Evolutionary conservation across 345 rosid genomes (phyloP).

Genomic region (Syzygium oleosum): DNA sequence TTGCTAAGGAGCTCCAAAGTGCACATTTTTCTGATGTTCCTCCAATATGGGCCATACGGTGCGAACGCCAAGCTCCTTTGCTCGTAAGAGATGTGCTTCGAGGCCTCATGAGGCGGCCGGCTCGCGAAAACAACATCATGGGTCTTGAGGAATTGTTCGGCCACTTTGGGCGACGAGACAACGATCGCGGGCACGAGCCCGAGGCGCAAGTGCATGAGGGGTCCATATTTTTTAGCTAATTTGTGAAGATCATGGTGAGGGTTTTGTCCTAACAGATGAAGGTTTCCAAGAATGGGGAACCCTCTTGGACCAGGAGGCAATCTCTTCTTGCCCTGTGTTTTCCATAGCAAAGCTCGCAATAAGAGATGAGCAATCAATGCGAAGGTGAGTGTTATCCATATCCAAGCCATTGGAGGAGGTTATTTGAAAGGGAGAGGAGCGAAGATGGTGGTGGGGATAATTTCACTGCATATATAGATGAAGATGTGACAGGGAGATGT

Average conservation of each 20-base stretch:
- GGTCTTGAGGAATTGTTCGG: slow-evolving; percentile 29
- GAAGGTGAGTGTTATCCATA: neutral
- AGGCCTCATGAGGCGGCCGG: slow-evolving; percentile 12
- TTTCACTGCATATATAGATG: neutral
- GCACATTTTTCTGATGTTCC: neutral
- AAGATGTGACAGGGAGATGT: neutral
- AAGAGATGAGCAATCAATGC: neutral
- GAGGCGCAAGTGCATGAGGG: slow-evolving; percentile 26
- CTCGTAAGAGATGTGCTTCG: neutral
- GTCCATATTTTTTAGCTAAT: slow-evolving; percentile 28
- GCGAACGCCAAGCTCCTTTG: neutral
- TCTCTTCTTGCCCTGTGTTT: slow-evolving; percentile 15
- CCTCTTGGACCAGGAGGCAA: slow-evolving; percentile 35
- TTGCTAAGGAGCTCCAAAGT: neutral
- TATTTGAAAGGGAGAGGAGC: neutral
- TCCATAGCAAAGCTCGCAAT: slow-evolving; percentile 12
- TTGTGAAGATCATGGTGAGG: slow-evolving; percentile 25
- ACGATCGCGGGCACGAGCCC: slow-evolving; percentile 21
- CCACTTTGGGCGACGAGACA: slow-evolving; percentile 28
- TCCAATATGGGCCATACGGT: neutral
- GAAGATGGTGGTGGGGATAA: neutral
- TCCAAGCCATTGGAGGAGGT: neutral
- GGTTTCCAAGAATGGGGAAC: slow-evolving; percentile 24
- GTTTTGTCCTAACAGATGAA: slow-evolving; percentile 16
- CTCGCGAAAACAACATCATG: slow-evolving; percentile 33